Evolutionary conservation across 768 basidiomycete species (phyloP), one percentile per base, ranked within the genome.

Genomic region (Bullera alba): DNA sequence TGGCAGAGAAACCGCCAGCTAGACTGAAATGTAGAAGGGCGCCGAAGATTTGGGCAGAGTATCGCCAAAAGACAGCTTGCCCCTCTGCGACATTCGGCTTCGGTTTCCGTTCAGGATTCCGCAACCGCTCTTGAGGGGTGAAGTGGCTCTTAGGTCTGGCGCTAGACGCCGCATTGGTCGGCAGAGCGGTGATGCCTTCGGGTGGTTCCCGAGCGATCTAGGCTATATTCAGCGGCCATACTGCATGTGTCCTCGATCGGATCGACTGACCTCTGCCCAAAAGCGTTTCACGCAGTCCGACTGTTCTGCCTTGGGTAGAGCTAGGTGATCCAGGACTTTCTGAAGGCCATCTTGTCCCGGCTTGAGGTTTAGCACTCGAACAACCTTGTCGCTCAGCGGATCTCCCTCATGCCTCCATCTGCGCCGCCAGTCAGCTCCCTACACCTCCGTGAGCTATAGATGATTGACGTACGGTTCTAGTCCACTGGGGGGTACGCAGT

Each of bases 11-110:
- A 2, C 70, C 69, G 14, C 56, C 63, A 2, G 67, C 69, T 14
- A 70, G 47, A 15, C 54, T 57, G 55, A 68, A 70, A 42, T 73
- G 69, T 39, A 68, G 48, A 12, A 71, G 50, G 8, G 63, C 65
- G 10, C 49, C 45, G 38, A 69, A 67, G 52, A 73, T 71, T 35
- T 62, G 60, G 0, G 54, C 45, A 2, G 62, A 57, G 43, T 71
- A 70, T 42, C 61, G 51, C 68, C 69, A 73, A 46, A 71, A 70
- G 8, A 73, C 65, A 3, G 61, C 59, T 50, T 73, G 71, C 0
- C 71, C 71, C 29, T 69, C 58, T 12, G 67, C 49, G 4, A 70
- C 44, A 0, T 49, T 53, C 0, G 67, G 57, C 15, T 39, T 16
- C 1, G 56, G 54, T 21, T 34, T 25, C 5, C 27, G 10, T 42